Base-by-base conservation (phyloP, 1,139 yeast genomes). In the Hyphopichia wangnamkhiaoensis region DNA sequence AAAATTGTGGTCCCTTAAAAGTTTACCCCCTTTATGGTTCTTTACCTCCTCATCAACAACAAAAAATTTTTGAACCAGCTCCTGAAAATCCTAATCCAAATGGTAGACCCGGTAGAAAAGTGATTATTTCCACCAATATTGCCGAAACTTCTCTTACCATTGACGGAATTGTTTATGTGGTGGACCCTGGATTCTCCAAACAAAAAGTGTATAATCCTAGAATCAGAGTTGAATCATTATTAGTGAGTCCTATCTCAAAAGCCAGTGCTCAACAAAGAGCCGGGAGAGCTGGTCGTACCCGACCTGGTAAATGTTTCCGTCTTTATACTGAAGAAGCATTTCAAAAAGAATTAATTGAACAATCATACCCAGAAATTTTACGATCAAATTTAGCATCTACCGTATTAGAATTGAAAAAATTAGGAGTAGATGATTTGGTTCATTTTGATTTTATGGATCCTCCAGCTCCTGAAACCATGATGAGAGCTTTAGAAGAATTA, bases 401-500 rank as follows among this genome's bases (percentile, higher is more conserved):
- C 0, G 98, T 93, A 21, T 70, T 93, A 45, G 96, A 93, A 61
- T 74, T 93, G 62, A 93, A 93, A 63, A 93, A 93, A 64, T 76
- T 93, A 45, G 98, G 98, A 16, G 79, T 93, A 49, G 96, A 93
- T 58, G 98, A 93, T 64, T 78, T 93, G 58, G 98, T 93, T 24
- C 98, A 93, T 64, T 93, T 93, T 59, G 98, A 93, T 62, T 93
- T 93, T 57, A 93, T 93, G 96, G 98, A 93, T 58, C 98, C 98
- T 7, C 98, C 98, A n/a, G 98, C 98, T 1, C 98, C 98, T 4
- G 98, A 93, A 64, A 93, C 98, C 7, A 93, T 93, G 98, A 91
- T 93, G 98, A 79, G 98, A 61, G 98, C 98, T 0, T 71, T 93
- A 50, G 98, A 93, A 64, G 98, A 93, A 63, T 76, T 93, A 56